Evolutionary conservation across 768 basidiomycete genomes (phyloP), one percentile per base, ranked within the genome.

Genomic region (Pleurotus pulmonarius): DNA sequence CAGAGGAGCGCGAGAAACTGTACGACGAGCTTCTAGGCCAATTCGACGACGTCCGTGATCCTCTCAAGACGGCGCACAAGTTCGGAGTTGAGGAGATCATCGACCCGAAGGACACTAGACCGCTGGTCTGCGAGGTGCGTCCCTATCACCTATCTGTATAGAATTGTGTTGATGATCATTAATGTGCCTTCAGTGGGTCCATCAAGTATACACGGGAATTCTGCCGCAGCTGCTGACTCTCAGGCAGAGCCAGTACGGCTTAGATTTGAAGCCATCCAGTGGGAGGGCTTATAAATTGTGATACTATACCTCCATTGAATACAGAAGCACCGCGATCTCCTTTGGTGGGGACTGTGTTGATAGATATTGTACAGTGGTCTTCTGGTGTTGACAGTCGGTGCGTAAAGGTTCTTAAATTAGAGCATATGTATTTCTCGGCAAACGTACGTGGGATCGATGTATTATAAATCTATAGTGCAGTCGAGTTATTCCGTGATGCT

Each of bases 41-140:
- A 53, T 73, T 76, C 46, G 75, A 74, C 41, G 67, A 70, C 20
- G 70, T 75, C 0, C 63, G 75, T 46, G 73, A 66, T 44, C 75
- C 75, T 3, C 20, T 70, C 56, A 74, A 68, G 61, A 74, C 73
- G 1, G 73, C 73, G 1, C 68, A 75, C 57, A 66, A 66, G 56
- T 75, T 76, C 61, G 73, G 72, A 1, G 61, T 76, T 4, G 73
- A 76, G 56, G 74, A 76, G 60, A 73, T 76, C 24, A 73, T 75
- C 46, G 75, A 76, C 59, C 73, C 73, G 3, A 63, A 71, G 49
- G 70, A 73, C 65, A 76, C 74, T 1, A 65, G 74, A 34, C 64
- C 66, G 3, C 44, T 73, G 51, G 70, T 60, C 24, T 75, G 73
- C 56, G 71, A 73, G 64, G 74, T 75, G 49, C n/a, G 68, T 59